phyloP scores from a whole-genome alignment of 1,284 basidiomycete species.

The Caloboletus firmus region DNA sequence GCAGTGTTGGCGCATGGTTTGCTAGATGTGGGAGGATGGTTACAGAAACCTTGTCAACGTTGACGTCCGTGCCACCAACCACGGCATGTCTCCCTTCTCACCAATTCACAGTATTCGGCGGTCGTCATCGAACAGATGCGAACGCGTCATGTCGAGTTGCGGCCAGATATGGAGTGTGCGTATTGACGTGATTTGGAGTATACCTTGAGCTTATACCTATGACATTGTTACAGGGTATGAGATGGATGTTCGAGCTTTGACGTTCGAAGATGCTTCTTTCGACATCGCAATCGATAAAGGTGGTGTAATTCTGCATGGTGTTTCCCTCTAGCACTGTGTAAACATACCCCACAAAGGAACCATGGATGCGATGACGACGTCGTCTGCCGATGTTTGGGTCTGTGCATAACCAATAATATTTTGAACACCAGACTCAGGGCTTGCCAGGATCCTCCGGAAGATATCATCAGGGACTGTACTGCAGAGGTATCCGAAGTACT shows the following conservation, averaged over 20 bases:
- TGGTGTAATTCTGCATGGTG: constrained; percentile 17
- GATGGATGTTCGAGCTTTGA: constrained; percentile 82
- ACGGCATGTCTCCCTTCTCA: not conserved
- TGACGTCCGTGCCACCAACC: constrained; percentile 54
- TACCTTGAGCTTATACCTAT: not conserved
- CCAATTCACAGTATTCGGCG: constrained; percentile 64
- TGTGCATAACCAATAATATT: constrained; percentile 22
- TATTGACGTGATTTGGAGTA: not conserved
- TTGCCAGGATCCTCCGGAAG: constrained; percentile 73
- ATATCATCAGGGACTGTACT: constrained; percentile 75
- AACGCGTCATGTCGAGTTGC: constrained; percentile 48
- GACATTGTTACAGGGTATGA: constrained; percentile 62
- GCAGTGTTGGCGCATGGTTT: not conserved
- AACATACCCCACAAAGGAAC: constrained; percentile 51
- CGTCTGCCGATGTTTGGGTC: constrained; percentile 88
- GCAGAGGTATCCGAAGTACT: constrained; percentile 81
- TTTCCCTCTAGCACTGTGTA: not conserved
- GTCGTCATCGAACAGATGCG: constrained; percentile 84
- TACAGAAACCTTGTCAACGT: constrained; percentile 83
- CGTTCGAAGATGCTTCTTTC: constrained; percentile 68
- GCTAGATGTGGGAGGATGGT: constrained; percentile 88
- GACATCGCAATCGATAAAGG: constrained; percentile 93
- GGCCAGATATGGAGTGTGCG: constrained; percentile 80
- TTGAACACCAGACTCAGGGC: not conserved
- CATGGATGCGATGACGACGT: constrained; percentile 93